Percentiles rank a stretch among this genome's conserved stretches.
Conservation (phyloP, 2,329 filamentous ascomycete genomes). For the Zarea fungicola region DNA sequence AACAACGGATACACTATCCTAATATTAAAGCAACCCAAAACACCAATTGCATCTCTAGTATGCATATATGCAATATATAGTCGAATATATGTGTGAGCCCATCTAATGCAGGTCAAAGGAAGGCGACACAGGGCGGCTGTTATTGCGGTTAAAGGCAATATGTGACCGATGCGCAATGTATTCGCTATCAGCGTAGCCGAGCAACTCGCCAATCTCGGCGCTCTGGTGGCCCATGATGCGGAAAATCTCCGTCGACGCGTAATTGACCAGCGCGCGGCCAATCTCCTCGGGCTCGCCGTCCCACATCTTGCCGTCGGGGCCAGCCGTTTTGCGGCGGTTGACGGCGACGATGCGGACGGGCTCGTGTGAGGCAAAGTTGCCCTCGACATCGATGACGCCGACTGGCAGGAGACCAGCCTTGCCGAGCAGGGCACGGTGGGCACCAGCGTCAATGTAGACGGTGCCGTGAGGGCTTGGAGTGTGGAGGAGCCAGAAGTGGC, state of each 20-base stretch:
- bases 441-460: slow-evolving; percentile 88
- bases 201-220: slow-evolving; percentile 68
- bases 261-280: slow-evolving; percentile 86
- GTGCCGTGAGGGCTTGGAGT: slow-evolving; percentile 86
- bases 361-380: slow-evolving; percentile 86
- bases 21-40: slow-evolving; percentile 3
- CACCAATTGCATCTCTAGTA: slow-evolving; percentile 5
- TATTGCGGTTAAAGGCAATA: slow-evolving; percentile 64
- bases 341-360: slow-evolving; percentile 83
- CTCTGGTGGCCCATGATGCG: slow-evolving; percentile 82
- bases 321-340: slow-evolving; percentile 44
- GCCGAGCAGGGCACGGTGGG: slow-evolving; percentile 69
- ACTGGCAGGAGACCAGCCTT: slow-evolving; percentile 87
- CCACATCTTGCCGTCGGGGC: slow-evolving; percentile 41
- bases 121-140: slow-evolving; percentile 50
- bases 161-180: slow-evolving; percentile 89
- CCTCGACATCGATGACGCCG: slow-evolving; percentile 86
- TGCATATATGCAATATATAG: slow-evolving; percentile 7
- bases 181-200: slow-evolving; percentile 92
- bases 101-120: slow-evolving; percentile 19
- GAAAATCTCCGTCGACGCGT: slow-evolving; percentile 76
- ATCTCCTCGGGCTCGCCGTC: slow-evolving; percentile 61
- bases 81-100: background rate
- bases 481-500: slow-evolving; percentile 96
- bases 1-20: background rate